Percentiles rank a stretch among this genome's conserved stretches.
Evolutionary conservation across 306 rosid species (phyloP).

Genomic region (Prunus persica): Prunus_persica_NCBIv2 NC_034009.1:32031001-32031500

Average conservation of each 20-base stretch:
- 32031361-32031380: neutral
- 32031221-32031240: constrained; percentile 14
- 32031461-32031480: constrained; percentile 71
- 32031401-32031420: neutral
- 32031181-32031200: constrained; percentile 33
- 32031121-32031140: constrained; percentile 48
- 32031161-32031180: constrained; percentile 36
- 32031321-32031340: neutral
- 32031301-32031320: neutral
- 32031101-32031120: constrained; percentile 49
- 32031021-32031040: neutral
- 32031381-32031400: neutral
- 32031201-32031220: constrained; percentile 36
- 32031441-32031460: constrained; percentile 58
- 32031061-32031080: constrained; percentile 3
- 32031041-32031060: neutral
- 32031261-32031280: neutral
- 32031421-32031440: constrained; percentile 47
- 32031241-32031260: neutral
- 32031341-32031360: neutral
- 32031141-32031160: constrained; percentile 38
- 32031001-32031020: constrained; percentile 14
- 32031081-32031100: constrained; percentile 27
- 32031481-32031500: constrained; percentile 83
- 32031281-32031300: neutral